Evolutionary conservation across 116 monocot species (phyloP).

Genomic region (Thalassia testudinum): DNA sequence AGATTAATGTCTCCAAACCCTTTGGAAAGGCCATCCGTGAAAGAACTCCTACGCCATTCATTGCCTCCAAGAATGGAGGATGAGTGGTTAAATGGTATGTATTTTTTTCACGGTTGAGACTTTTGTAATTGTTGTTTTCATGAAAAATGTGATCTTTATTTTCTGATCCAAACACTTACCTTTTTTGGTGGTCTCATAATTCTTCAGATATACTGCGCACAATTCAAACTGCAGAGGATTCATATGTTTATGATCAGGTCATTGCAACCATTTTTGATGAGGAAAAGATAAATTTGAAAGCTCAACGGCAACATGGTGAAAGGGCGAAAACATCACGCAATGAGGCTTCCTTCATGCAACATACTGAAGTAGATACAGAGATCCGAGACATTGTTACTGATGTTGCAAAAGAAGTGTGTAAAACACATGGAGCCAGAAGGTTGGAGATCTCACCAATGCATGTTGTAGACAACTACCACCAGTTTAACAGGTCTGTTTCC

Average conservation of each 20-base stretch:
- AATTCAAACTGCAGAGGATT: constrained; percentile 78
- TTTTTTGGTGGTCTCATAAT: too few relatives aligned
- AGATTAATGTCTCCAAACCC: constrained; percentile 64
- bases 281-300: constrained; percentile 41
- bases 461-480: constrained; percentile 32
- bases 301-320: constrained; percentile 22
- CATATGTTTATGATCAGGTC: constrained; percentile 81
- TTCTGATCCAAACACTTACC: too few relatives aligned
- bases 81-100: constrained; percentile 87
- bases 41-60: constrained; percentile 51
- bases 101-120: neutral
- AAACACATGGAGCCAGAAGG: constrained; percentile 69
- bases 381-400: constrained; percentile 48
- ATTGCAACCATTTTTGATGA: constrained; percentile 86
- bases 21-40: constrained; percentile 75
- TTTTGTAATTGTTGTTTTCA: too few relatives aligned
- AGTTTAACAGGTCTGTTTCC: constrained; percentile 37
- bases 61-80: constrained; percentile 95
- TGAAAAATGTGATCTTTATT: neutral
- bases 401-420: constrained; percentile 58
- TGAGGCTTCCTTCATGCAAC: constrained; percentile 28
- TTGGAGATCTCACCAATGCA: constrained; percentile 62
- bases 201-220: constrained; percentile 70
- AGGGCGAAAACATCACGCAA: constrained; percentile 22
- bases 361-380: constrained; percentile 34